These are phyloP conservation scores for Paspalum vaginatum DNA, from an alignment of 176 grass and related monocot species.

Conservation along the genomic window DNA sequence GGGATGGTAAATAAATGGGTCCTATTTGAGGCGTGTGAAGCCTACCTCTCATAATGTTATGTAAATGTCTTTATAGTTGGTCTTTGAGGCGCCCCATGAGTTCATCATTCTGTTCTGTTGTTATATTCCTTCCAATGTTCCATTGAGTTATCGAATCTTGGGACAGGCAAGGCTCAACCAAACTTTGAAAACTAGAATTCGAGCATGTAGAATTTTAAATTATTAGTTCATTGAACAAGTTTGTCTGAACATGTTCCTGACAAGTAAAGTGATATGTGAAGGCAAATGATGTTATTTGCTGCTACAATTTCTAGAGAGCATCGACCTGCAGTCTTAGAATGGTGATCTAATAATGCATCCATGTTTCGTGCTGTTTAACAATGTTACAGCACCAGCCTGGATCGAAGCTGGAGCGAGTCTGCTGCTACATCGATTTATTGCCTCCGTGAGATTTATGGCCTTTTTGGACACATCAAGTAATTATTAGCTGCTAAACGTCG, in stretches of 20 bases:
- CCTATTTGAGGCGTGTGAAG: conserved; percentile 36
- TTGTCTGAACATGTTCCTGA: conserved; percentile 17
- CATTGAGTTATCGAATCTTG: conserved; percentile 16
- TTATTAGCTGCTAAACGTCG: no score
- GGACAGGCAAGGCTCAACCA: conserved; percentile 27
- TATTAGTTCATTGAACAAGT: conserved; percentile 25
- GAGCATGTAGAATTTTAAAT: conserved; percentile 41
- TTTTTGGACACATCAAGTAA: no score
- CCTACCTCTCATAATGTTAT: conserved; percentile 50
- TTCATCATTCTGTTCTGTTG: conserved; percentile 34
- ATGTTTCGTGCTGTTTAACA: background rate
- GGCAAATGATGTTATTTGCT: background rate
- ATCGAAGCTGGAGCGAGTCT: background rate
- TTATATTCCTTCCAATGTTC: conserved; percentile 11
- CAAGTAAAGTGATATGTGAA: background rate
- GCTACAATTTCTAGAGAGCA: background rate
- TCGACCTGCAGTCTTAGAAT: no score
- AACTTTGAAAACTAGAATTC: conserved; percentile 31
- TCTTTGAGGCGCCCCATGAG: background rate
- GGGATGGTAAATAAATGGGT: conserved; percentile 60
- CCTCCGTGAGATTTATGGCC: no score
- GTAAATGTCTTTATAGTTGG: conserved; percentile 51
- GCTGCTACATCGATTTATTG: background rate
- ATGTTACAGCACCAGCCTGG: background rate
- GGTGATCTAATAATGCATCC: background rate